A percentile compares a stretch with the other conserved stretches of the same genome.
Conservation (phyloP, 169 alveolate species). For the Plasmodium inui region DNA sequence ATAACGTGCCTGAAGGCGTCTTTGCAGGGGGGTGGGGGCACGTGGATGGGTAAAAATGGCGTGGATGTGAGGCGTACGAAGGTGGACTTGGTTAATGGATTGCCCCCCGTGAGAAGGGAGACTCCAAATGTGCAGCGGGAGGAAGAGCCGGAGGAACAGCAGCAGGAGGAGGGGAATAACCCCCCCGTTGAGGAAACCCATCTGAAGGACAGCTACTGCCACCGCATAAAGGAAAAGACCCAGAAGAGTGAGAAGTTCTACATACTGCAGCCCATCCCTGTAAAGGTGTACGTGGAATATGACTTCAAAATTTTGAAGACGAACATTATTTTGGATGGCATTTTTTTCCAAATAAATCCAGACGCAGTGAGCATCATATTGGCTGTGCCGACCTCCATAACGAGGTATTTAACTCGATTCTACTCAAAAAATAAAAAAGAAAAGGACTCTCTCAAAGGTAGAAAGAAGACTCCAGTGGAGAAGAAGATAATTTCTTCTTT, state of each 20-base stretch:
- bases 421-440: constrained; percentile 58
- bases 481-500: constrained; percentile 13
- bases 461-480: constrained; percentile 20
- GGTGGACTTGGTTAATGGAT: neutral
- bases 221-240: constrained; percentile 58
- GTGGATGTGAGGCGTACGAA: neutral
- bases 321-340: constrained; percentile 82
- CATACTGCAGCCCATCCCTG: constrained; percentile 77
- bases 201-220: constrained; percentile 22
- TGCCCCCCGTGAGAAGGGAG: neutral
- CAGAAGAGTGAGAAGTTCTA: constrained; percentile 25
- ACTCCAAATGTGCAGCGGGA: neutral
- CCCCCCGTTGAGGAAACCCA: neutral
- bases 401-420: constrained; percentile 75
- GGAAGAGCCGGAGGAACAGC: too few relatives aligned
- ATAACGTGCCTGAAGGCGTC: constrained; percentile 76
- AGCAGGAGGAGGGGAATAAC: neutral
- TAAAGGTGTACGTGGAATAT: constrained; percentile 61
- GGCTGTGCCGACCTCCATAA: constrained; percentile 85
- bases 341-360: constrained; percentile 87
- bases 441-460: constrained; percentile 11
- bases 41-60: neutral
- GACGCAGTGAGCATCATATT: constrained; percentile 84
- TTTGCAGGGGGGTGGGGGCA: neutral
- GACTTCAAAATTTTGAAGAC: constrained; percentile 59